Percentiles rank a stretch among this genome's conserved stretches.
These are phyloP conservation scores for Microstegium vimineum DNA, from an alignment of 176 grass and related monocot species.

Conservation along the genomic window DNA sequence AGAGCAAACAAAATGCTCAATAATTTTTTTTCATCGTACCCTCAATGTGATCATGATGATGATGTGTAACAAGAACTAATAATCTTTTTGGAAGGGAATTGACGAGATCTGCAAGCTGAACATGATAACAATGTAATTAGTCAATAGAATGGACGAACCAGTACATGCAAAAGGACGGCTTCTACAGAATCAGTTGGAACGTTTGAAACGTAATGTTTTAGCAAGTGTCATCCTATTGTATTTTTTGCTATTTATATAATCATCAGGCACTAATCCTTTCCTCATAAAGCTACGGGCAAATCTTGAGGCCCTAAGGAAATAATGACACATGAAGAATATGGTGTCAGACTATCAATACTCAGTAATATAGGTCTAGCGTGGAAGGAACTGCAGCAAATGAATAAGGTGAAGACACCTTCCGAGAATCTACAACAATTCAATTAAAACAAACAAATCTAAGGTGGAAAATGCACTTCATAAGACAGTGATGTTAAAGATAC, in stretches of 20 bases:
- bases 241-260: not conserved
- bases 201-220: not conserved
- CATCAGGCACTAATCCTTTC: not conserved
- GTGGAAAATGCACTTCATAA: not conserved
- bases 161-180: not conserved
- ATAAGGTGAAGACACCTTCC: not conserved
- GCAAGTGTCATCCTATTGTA: not conserved
- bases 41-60: constrained; percentile 86
- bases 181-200: not conserved
- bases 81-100: constrained; percentile 80
- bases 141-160: not conserved
- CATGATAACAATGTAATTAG: constrained; percentile 23
- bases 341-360: not conserved
- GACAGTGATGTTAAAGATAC: not conserved
- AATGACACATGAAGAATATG: not conserved
- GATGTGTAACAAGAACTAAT: constrained; percentile 90
- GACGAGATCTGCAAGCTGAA: constrained; percentile 86
- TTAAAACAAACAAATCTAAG: not conserved
- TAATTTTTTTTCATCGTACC: constrained; percentile 44
- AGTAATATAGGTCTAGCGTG: not conserved
- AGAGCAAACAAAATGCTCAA: not conserved
- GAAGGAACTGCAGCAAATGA: not conserved
- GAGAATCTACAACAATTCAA: not conserved
- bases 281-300: not conserved
- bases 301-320: not conserved